Base-by-base conservation (phyloP, 176 grass and related monocot species). In the Chrysopogon serrulatus region DNA sequence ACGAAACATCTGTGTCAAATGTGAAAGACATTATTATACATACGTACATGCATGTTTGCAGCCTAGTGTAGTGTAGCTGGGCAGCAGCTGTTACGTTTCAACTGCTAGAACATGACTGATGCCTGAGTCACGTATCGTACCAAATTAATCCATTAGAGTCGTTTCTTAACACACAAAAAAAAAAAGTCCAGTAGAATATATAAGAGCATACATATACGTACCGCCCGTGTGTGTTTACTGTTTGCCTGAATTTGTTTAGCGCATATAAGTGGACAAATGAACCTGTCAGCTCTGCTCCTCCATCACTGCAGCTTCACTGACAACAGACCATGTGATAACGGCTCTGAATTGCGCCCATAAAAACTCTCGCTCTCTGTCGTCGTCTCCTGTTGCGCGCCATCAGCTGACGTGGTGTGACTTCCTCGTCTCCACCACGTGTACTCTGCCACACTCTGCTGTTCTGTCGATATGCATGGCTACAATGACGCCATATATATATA, bases 241-340 rank as follows among this genome's bases (percentile, higher is more conserved):
- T 77, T 33, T 35, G 54, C 39, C 39, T 54, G 10, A 35, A 40
- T 40, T 5, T 40, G 5, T 24, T 36, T 47, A 67, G 65, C 48
- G 3, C 9, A 40, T 5, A 60, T 36, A 44, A 60, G 34, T 37
- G 62, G 71, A 65, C 80, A 83, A 43, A 65, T 74, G 79, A 43
- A 40, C 54, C 65, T 83, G 73, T 65, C 65, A 88, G 65, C 65
- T 27, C 53, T 47, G 76, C 76, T 71, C 76, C 44, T 15, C 71
- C n/a, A n/a, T n/a, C n/a, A n/a, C n/a, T n/a, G n/a, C n/a, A n/a
- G n/a, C n/a, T n/a, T n/a, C 76, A 69, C 76, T 34, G 65, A 16
- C 40, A 42, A 34, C 24, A 65, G 45, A 54, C 40, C 65, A 88
- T 51, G 86, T 83, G 86, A 35, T 31, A 82, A 77, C 73, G 31